Conservation (phyloP, 495 filamentous ascomycete genomes). For the Achaetomiella virescens region DNA sequence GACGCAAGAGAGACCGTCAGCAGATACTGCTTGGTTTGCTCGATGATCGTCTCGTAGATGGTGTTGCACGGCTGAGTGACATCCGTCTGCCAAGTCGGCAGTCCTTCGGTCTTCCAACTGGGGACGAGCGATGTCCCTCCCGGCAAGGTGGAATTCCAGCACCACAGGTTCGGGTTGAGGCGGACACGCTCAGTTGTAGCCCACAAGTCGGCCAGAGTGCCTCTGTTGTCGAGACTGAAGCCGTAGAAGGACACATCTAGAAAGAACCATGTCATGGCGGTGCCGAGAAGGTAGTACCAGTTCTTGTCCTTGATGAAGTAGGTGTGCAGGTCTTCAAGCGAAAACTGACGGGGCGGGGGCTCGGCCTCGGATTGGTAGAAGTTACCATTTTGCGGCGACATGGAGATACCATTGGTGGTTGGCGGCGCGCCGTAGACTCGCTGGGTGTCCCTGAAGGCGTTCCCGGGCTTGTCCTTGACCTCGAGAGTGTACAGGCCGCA, state of each 20-base stretch:
- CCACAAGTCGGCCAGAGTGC: slow-evolving; percentile 32
- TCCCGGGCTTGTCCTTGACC: slow-evolving; percentile 57
- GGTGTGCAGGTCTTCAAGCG: slow-evolving; percentile 22
- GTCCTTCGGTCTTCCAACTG: slow-evolving; percentile 15
- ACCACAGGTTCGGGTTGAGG: slow-evolving; percentile 31
- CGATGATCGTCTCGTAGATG: slow-evolving; percentile 58
- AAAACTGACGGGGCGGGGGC: slow-evolving; percentile 28
- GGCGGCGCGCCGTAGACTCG: slow-evolving; percentile 45
- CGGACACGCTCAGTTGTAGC: slow-evolving; percentile 12
- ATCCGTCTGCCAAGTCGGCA: slow-evolving; percentile 33
- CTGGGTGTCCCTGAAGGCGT: slow-evolving; percentile 56
- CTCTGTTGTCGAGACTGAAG: slow-evolving; percentile 32
- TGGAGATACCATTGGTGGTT: slow-evolving; percentile 58
- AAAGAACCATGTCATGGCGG: slow-evolving; percentile 34
- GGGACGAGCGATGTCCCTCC: slow-evolving; percentile 31
- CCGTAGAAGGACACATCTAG: slow-evolving; percentile 37
- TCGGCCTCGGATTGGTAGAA: slow-evolving; percentile 4
- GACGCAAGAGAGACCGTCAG: slow-evolving; percentile 61
- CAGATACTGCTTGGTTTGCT: slow-evolving; percentile 62
- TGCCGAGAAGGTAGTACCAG: slow-evolving; percentile 34
- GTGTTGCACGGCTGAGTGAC: slow-evolving; percentile 38
- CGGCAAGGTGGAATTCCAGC: slow-evolving; percentile 49
- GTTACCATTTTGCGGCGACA: slow-evolving; percentile 50
- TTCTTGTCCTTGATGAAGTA: slow-evolving; percentile 33
- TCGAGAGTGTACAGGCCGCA: slow-evolving; percentile 75